Base-by-base conservation (phyloP, 306 rosid genomes). In the Sicyos edulis region DNA sequence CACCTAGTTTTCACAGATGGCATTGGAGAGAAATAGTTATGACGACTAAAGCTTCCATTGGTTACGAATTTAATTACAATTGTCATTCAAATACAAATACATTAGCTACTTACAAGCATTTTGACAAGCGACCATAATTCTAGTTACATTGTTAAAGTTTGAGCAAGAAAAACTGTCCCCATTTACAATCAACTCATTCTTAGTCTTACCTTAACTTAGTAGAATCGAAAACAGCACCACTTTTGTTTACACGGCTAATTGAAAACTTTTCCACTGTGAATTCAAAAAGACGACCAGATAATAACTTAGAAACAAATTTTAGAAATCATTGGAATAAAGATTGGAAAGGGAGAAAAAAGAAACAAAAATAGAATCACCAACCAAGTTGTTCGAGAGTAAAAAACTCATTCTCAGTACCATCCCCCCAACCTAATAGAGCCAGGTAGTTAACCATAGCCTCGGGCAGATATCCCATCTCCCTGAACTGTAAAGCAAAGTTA, bases 401-500 rank as follows among this genome's bases (percentile, higher is more conserved):
- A 80, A 93, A 93, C 78, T 93, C 97, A 77, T 93, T 89, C 77
- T 91, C 99, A 4, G 97, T 93, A 59, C 96, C 97, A 80, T 93
- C 97, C 2, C 98, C 96, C 98, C 98, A 93, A 74, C 98, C 97
- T 86, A 93, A 87, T 68, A 93, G 80, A 54, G 98, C 96, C 73
- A 93, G 54, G 74, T 93, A 93, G 85, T 93, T 93, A 76, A 83
- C 93, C 95, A 93, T 86, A 82, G 88, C 96, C 83, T 90, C 84
- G 13, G 97, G 96, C 60, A 90, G 80, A 83, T 93, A 93, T 51
- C 98, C 98, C 96, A 93, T 93, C 88, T 93, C 98, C 89, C 82
- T 89, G 85, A 79, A 93, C 98, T 90, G 87, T 80, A 26, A 73
- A 22, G 26, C 34, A 79, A 69, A 9, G 58, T 67, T 63, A 71